Conservation (phyloP, 805 yeast species). For the Novakomyces olei region DNA sequence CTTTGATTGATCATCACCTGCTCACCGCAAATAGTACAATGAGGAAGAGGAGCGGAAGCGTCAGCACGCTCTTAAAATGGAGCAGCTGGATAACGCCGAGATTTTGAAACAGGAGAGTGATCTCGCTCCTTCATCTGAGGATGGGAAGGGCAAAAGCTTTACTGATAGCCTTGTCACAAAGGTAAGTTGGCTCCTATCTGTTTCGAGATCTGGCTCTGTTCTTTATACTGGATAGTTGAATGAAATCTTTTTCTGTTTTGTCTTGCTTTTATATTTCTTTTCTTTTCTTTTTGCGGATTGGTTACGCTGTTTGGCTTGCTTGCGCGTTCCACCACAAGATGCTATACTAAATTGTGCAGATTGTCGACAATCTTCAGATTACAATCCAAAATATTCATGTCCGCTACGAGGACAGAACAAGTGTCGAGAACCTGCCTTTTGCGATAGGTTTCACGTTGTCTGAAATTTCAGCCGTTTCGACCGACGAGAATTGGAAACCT, state of each 20-base stretch:
- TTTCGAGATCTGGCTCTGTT: too few species aligned
- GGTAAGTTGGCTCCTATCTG: too few species aligned
- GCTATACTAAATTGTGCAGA: too few species aligned
- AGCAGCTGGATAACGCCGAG: slow-evolving; percentile 43
- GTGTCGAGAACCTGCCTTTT: slow-evolving; percentile 54
- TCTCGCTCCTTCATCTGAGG: slow-evolving; percentile 7
- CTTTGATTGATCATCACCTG: too few species aligned
- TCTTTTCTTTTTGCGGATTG: neutral
- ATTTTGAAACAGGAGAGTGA: slow-evolving; percentile 15
- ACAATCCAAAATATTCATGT: slow-evolving; percentile 80
- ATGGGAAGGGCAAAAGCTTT: slow-evolving; percentile 48
- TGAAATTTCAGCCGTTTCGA: slow-evolving; percentile 78
- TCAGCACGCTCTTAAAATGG: slow-evolving; percentile 42
- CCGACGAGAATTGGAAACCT: slow-evolving; percentile 68
- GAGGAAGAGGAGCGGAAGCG: slow-evolving; percentile 39
- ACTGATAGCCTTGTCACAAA: slow-evolving; percentile 73
- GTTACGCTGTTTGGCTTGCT: too few species aligned
- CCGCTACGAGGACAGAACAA: slow-evolving; percentile 63
- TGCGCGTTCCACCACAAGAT: too few species aligned
- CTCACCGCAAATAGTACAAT: slow-evolving; percentile 29
- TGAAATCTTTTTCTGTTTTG: too few species aligned
- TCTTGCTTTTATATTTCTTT: neutral
- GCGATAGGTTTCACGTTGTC: slow-evolving; percentile 62
- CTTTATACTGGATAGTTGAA: too few species aligned
- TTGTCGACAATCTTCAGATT: slow-evolving; percentile 82